Evolutionary conservation across 345 rosid genomes (phyloP), one percentile per base, ranked within the genome.

Genomic region (Populus simonii): DNA sequence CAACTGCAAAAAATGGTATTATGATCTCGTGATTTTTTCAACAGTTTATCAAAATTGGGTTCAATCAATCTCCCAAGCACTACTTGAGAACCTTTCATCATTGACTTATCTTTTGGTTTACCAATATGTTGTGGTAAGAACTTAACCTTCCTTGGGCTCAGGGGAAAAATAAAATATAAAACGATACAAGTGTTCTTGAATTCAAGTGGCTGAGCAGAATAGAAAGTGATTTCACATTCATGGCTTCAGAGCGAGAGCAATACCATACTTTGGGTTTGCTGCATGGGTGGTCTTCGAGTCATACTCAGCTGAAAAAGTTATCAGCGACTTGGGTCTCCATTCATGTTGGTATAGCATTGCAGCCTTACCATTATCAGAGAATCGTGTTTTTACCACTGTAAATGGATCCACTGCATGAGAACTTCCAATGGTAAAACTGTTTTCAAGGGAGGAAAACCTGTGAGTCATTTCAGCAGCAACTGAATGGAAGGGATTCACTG

Each of bases 401-500:
- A 85, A 70, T 8, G 89, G 89, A 84, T 91, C 87, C 66, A 90
- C 39, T 1, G 62, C 80, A 83, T 90, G 92, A 70, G 88, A 83
- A 74, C 91, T 88, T 78, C 98, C 98, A 1, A 93, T 71, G 72
- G 84, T 84, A 76, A 90, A 91, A 78, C 82, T 89, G 80, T 85
- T 91, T 78, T 87, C 87, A 41, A 81, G 77, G 78, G 79, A 85
- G 15, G 98, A 78, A 83, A 93, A 87, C 53, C 86, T 84, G 74
- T 88, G 94, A n/a, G 88, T 88, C 87, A 93, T 84, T 88, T 93
- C 96, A 22, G 96, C 93, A 4, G 89, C 96, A 68, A 91, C 86
- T 2, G 90, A 77, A 59, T 87, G 87, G 77, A 84, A 78, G 36
- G 89, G 88, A 76, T 85, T 82, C 83, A 93, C 87, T 3, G 80